Base-by-base conservation (phyloP, 371 early-diverging fungal genomes). In the Conidiobolus coronatus region DNA sequence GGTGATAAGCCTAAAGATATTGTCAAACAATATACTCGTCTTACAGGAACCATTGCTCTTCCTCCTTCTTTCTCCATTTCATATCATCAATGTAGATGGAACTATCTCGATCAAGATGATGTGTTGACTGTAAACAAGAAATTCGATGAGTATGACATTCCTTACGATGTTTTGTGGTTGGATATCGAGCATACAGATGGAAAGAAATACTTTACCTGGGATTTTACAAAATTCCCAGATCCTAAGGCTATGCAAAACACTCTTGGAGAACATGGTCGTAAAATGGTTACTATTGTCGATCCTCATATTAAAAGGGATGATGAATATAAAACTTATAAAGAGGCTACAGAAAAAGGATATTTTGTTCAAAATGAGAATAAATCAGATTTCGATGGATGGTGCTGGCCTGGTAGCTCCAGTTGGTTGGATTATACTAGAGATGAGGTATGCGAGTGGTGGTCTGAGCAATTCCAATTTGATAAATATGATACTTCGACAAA, bases 11-110 rank as follows among this genome's bases (percentile, higher is more conserved):
- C 77, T 2, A 64, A 69, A 11, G 77, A 77, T 39, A 66, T 91
- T 36, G 65, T 79, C 52, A 61, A 68, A 24, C 77, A 81, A 53
- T 87, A 86, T 53, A 66, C 75, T 0, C 49, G 42, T 6, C 61
- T 91, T 11, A 83, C 90, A 37, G 95, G 94, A 5, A 68, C 72
- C 14, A 73, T 87, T 0, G 70, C 75, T 1, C 55, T 94, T 56
- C 97, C 97, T 13, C 89, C 83, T 49, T 62, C 66, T 40, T 97
- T 97, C 59, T 69, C 92, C 2, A 68, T 88, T 12, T 89, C 79
- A 0, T 91, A 94, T 58, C 92, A 91, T 53, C 89, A 91, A 55
- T 86, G 86, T 50, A 71, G 92, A 38, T 88, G 89, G 92, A 91
- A 91, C 56, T 91, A 88, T 58, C 69, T 78, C 52, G 79, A 79